Percentiles rank a stretch among this genome's conserved stretches.
These are phyloP conservation scores for Saccharum officinarum DNA, from an alignment of 176 grass and related monocot genomes.

Conservation along the genomic window DNA sequence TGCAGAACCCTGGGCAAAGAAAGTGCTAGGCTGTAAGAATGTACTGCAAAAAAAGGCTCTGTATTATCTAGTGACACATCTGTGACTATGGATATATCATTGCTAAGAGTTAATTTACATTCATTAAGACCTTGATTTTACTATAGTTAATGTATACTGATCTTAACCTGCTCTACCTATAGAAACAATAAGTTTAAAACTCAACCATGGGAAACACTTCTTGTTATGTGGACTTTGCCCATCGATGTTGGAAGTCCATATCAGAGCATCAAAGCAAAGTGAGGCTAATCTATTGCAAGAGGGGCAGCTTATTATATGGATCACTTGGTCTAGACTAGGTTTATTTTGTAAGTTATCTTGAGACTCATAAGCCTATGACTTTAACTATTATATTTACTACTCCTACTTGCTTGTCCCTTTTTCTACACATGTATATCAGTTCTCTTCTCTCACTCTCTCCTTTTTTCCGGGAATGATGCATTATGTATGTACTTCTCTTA, in stretches of 20 bases:
- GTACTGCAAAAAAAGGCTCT: not conserved
- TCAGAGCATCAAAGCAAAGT: not conserved
- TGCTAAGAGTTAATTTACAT: not conserved
- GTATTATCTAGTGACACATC: not conserved
- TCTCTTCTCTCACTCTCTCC: not conserved
- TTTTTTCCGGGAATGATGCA: not conserved
- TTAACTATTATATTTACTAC: not conserved
- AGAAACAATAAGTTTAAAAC: not conserved
- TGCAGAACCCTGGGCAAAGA: constrained; percentile 58
- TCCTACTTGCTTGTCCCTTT: not conserved
- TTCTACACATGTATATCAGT: not conserved
- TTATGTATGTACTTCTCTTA: not conserved
- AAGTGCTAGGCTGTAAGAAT: constrained; percentile 11
- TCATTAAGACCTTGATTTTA: not conserved
- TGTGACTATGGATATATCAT: not conserved
- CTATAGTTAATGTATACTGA: not conserved
- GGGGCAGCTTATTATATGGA: not conserved
- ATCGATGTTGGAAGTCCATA: constrained; percentile 4
- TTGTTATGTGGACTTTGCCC: constrained; percentile 6
- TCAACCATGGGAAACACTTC: not conserved
- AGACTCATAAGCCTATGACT: not conserved
- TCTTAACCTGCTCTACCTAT: constrained; percentile 9
- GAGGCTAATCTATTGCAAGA: not conserved
- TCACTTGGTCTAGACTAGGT: constrained; percentile 2
- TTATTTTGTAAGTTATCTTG: constrained; percentile 3